Evolutionary conservation across 2,329 filamentous ascomycete genomes (phyloP).

Genomic region (Ascosphaera pollenicola): DNA sequence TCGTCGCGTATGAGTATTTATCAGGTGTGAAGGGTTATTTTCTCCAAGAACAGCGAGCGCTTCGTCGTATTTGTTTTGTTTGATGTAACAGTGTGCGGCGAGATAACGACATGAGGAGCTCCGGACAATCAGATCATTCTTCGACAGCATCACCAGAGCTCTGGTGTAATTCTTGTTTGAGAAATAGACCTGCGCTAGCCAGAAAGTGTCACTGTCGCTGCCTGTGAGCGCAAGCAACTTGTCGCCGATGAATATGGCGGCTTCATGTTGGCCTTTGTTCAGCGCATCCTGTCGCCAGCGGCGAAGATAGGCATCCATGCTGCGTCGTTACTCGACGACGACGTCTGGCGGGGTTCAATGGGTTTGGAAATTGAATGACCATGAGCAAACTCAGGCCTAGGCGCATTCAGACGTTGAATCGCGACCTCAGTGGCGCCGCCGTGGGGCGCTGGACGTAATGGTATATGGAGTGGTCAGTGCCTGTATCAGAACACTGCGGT

Average conservation of each 20-base stretch:
- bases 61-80: slow-evolving; percentile 75
- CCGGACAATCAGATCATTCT: slow-evolving; percentile 58
- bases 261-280: slow-evolving; percentile 90
- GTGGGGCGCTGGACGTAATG: no score
- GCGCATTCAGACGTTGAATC: no score
- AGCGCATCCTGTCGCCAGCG: slow-evolving; percentile 90
- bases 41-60: slow-evolving; percentile 73
- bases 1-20: slow-evolving; percentile 43
- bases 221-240: slow-evolving; percentile 89
- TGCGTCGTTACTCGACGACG: no score
- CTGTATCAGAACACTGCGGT: no score
- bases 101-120: slow-evolving; percentile 83
- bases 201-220: slow-evolving; percentile 84
- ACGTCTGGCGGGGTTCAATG: no score
- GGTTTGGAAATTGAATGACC: no score
- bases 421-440: no score
- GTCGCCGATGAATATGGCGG: slow-evolving; percentile 91
- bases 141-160: slow-evolving; percentile 64
- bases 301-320: slow-evolving; percentile 82
- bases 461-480: no score
- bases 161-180: slow-evolving; percentile 85
- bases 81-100: slow-evolving; percentile 81
- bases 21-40: slow-evolving; percentile 77
- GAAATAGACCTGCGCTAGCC: slow-evolving; percentile 97
- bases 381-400: no score